Evolutionary conservation across 305 asterid genomes (phyloP).

Genomic region (Petunia hybrid): DNA sequence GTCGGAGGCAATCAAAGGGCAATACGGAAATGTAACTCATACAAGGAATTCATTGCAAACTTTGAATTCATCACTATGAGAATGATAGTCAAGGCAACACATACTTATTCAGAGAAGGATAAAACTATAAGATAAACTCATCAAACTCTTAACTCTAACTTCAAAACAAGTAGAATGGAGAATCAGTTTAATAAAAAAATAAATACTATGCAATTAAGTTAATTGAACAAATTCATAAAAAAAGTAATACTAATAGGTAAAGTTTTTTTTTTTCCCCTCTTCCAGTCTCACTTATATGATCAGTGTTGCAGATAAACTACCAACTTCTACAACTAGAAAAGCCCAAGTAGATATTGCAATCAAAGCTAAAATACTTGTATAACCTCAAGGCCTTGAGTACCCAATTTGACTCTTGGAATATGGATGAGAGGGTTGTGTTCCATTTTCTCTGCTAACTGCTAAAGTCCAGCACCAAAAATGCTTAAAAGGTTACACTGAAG

Average conservation of each 20-base stretch:
- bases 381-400: conserved; percentile 40
- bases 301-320: neutral
- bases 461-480: neutral
- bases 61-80: neutral
- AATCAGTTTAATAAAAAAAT: neutral
- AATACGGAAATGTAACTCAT: neutral
- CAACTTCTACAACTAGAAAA: neutral
- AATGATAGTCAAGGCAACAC: no score
- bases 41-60: neutral
- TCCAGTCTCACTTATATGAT: neutral
- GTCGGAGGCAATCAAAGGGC: neutral
- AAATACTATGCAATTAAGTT: neutral
- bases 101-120: no score
- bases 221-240: neutral
- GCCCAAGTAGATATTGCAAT: no score
- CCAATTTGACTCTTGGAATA: conserved; percentile 40
- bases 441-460: conserved; percentile 20
- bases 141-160: neutral
- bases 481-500: neutral
- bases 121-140: neutral
- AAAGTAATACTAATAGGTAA: neutral
- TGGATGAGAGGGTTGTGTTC: conserved; percentile 31
- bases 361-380: neutral
- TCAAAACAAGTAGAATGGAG: neutral
- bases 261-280: no score